Conservation (phyloP, 257 asterid genomes). For the Ilex asprella region DNA sequence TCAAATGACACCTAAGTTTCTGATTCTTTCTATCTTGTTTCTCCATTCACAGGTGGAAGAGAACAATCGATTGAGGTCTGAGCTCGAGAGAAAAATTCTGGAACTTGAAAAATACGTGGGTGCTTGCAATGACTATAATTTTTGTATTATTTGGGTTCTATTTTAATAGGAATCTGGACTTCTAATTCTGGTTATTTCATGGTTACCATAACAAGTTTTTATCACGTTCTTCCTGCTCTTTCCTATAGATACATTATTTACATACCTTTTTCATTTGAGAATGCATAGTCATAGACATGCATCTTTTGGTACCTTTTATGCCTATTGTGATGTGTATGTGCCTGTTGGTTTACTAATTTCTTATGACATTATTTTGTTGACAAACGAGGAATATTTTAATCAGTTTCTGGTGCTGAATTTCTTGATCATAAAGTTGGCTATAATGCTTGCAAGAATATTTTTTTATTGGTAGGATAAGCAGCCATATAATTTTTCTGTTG, state of each 20-base stretch:
- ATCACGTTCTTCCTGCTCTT: background rate
- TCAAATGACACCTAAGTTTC: too few relatives aligned
- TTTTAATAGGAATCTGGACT: too few relatives aligned
- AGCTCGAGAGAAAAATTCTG: constrained; percentile 59
- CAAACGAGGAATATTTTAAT: too few relatives aligned
- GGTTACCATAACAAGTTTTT: background rate
- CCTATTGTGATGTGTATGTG: too few relatives aligned
- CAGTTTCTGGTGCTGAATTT: too few relatives aligned
- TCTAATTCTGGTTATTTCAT: background rate
- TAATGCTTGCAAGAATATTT: too few relatives aligned
- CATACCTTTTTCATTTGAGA: background rate
- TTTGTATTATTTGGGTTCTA: too few relatives aligned
- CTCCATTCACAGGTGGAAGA: constrained; percentile 69
- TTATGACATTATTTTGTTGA: too few relatives aligned
- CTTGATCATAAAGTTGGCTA: too few relatives aligned
- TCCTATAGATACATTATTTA: background rate
- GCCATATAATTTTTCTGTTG: too few relatives aligned
- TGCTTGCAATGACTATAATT: constrained; percentile 5
- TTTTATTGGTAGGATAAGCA: too few relatives aligned
- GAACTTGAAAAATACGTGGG: constrained; percentile 80
- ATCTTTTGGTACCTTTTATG: background rate
- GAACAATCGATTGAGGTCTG: constrained; percentile 75
- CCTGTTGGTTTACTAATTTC: too few relatives aligned
- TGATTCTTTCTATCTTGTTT: constrained; percentile 13
- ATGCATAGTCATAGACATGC: background rate